phyloP scores from a whole-genome alignment of 2,329 filamentous ascomycete species.

The Beauveria caledonica region DNA sequence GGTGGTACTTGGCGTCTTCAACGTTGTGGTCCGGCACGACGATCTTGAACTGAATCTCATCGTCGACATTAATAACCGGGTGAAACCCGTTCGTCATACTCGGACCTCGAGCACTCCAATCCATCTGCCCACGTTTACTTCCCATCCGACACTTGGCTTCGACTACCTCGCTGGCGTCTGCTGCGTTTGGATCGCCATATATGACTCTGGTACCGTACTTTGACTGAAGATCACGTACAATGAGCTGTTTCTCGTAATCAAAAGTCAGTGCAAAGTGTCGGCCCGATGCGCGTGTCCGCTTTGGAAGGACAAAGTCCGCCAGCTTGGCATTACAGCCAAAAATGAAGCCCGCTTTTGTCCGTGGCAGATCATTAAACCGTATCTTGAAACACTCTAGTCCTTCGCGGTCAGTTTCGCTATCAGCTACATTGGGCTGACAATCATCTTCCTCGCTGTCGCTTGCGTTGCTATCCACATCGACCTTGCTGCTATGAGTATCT shows the following conservation, averaged over 20 bases:
- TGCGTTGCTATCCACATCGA: too few relatives aligned
- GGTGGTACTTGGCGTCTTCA: neutral
- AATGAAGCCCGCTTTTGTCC: neutral
- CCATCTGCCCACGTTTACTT: neutral
- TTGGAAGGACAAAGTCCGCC: neutral
- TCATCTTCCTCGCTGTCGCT: too few relatives aligned
- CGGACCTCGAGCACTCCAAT: neutral
- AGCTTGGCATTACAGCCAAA: neutral
- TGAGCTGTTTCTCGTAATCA: neutral
- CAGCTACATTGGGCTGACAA: too few relatives aligned
- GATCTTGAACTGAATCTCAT: neutral
- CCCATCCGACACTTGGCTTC: neutral
- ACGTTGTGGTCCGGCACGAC: neutral
- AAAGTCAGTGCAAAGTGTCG: neutral
- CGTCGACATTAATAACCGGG: neutral
- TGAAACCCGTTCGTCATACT: neutral
- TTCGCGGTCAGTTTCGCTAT: too few relatives aligned
- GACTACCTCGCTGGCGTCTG: neutral
- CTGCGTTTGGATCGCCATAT: neutral
- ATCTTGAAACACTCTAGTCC: neutral
- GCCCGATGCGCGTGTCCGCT: neutral
- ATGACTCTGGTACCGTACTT: neutral
- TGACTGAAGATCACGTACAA: neutral
- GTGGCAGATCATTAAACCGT: neutral
- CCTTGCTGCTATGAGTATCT: too few relatives aligned